Conservation (phyloP, 768 basidiomycete species). For the Tylopilus cervinicoccineus region DNA sequence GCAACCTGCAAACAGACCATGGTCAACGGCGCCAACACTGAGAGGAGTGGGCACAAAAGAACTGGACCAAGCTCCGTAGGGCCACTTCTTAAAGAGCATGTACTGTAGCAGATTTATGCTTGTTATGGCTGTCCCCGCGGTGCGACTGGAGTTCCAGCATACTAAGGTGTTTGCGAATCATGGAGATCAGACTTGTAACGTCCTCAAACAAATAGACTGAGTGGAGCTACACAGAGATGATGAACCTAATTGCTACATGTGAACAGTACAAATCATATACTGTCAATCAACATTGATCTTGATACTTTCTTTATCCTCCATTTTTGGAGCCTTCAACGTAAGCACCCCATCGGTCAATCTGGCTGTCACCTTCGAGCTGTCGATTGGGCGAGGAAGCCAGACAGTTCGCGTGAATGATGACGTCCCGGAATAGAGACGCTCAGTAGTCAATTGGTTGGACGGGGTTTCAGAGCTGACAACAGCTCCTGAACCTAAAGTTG, state of each 20-base stretch:
- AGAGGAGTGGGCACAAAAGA: too few relatives aligned
- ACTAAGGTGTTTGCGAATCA: too few relatives aligned
- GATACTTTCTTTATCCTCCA: slow-evolving; percentile 53
- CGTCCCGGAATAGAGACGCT: slow-evolving; percentile 56
- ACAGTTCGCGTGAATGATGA: slow-evolving; percentile 64
- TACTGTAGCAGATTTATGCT: too few relatives aligned
- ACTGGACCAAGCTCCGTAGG: too few relatives aligned
- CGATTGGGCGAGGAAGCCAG: slow-evolving; percentile 63
- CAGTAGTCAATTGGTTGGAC: slow-evolving; percentile 50
- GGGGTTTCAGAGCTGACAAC: slow-evolving; percentile 17
- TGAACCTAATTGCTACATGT: background rate
- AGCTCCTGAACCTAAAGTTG: slow-evolving; percentile 8
- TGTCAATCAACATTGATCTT: slow-evolving; percentile 39
- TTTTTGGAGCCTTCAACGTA: slow-evolving; percentile 56
- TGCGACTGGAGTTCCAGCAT: too few relatives aligned
- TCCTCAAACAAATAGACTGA: background rate
- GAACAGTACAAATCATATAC: background rate
- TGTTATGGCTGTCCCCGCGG: too few relatives aligned
- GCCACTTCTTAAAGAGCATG: too few relatives aligned
- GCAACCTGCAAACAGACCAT: too few relatives aligned
- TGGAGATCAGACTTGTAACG: too few relatives aligned
- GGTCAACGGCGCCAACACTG: too few relatives aligned
- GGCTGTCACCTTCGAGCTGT: slow-evolving; percentile 54
- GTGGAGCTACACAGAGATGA: slow-evolving; percentile 8
- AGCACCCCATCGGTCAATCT: slow-evolving; percentile 69